A percentile compares a stretch with the other conserved stretches of the same genome.
Evolutionary conservation across 2,329 filamentous ascomycete genomes (phyloP).

Genomic region (Chrysoporthe puriensis): DNA sequence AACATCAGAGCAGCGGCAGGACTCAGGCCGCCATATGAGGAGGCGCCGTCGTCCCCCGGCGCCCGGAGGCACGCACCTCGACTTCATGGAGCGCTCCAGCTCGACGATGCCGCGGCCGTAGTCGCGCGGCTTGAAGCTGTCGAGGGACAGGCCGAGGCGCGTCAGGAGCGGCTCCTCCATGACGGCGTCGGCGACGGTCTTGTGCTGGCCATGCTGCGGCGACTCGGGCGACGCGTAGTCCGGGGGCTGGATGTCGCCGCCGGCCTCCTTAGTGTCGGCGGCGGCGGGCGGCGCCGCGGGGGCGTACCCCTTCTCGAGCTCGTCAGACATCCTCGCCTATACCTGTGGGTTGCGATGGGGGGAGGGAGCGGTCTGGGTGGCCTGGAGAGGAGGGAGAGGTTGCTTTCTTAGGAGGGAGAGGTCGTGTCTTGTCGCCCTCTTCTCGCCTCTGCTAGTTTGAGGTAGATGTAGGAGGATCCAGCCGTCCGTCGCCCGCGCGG

Average conservation of each 20-base stretch:
- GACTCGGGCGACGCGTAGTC: not conserved
- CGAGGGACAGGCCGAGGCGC: constrained; percentile 46
- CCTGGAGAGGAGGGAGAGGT: too few species aligned
- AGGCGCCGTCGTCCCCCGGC: too few species aligned
- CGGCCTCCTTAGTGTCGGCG: not conserved
- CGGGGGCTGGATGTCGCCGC: not conserved
- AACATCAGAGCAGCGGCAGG: too few species aligned
- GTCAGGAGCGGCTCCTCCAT: constrained; percentile 39
- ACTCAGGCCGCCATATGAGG: too few species aligned
- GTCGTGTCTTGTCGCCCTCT: too few species aligned
- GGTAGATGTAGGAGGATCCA: too few species aligned
- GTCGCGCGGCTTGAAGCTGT: constrained; percentile 47
- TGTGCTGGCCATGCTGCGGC: not conserved
- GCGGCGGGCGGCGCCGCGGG: not conserved
- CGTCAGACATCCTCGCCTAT: not conserved
- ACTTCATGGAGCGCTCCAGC: constrained; percentile 46
- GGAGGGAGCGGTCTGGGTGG: not conserved
- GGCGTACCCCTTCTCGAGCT: constrained; percentile 11
- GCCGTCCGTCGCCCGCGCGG: too few species aligned
- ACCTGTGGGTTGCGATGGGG: not conserved
- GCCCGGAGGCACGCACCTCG: constrained; percentile 33
- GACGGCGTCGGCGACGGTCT: constrained; percentile 16
- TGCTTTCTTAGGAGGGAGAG: too few species aligned
- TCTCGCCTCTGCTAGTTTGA: too few species aligned
- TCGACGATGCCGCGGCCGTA: constrained; percentile 33